Percentiles rank a stretch among this genome's conserved stretches.
Evolutionary conservation across 305 asterid genomes (phyloP).

Genomic region (Solanum hybrid): DNA sequence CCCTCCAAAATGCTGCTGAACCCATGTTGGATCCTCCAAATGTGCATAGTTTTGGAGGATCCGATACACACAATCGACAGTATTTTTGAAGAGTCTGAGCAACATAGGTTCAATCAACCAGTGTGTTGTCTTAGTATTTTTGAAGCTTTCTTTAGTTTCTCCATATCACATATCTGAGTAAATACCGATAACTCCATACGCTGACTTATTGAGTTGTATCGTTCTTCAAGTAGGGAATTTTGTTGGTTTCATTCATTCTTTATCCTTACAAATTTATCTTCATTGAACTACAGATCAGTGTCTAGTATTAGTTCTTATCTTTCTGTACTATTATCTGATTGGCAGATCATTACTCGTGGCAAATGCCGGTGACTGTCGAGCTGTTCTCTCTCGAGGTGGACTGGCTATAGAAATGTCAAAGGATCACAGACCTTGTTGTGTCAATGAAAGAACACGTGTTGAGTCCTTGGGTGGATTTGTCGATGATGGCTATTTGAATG

Average conservation of each 20-base stretch:
- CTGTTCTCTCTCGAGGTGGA: conserved; percentile 69
- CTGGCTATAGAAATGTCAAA: conserved; percentile 75
- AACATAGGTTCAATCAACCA: neutral
- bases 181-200: neutral
- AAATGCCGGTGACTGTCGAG: conserved; percentile 85
- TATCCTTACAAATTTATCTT: neutral
- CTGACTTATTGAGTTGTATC: neutral
- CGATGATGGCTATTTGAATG: conserved; percentile 67
- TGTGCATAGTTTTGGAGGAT: neutral
- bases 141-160: neutral
- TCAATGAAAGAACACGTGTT: conserved; percentile 49
- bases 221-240: neutral
- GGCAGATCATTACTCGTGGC: conserved; percentile 85
- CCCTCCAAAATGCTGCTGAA: neutral
- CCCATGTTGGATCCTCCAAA: neutral
- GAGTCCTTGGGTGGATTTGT: conserved; percentile 78
- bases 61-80: neutral
- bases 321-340: neutral
- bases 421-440: conserved; percentile 69
- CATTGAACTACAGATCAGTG: neutral
- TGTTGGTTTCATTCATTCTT: neutral
- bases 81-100: neutral
- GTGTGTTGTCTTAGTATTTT: neutral
- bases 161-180: neutral
- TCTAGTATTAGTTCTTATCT: neutral